These are phyloP conservation scores for Umbilicus rupestris DNA, from an alignment of 164 flowering plant species.

Conservation along the genomic window DNA sequence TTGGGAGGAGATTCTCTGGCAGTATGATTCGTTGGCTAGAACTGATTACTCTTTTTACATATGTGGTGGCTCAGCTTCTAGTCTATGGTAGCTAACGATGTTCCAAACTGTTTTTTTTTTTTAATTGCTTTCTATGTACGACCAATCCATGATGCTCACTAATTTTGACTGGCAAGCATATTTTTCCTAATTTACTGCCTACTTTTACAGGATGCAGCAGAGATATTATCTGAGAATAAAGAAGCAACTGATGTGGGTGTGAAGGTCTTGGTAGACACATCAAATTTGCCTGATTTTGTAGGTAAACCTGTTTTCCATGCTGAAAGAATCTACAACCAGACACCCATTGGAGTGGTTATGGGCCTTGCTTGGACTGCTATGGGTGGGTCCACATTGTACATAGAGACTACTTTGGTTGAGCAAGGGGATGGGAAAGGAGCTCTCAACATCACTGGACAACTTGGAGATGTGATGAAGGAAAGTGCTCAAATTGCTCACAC, in stretches of 20 bases:
- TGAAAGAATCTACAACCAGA: slow-evolving; percentile 72
- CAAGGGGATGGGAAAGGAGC: slow-evolving; percentile 88
- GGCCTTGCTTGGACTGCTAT: slow-evolving; percentile 99
- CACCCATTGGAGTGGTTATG: slow-evolving; percentile 93
- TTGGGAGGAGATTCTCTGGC: no score
- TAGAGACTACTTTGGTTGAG: slow-evolving; percentile 75
- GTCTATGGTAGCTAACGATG: no score
- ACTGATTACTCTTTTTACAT: no score
- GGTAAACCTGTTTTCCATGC: slow-evolving; percentile 98
- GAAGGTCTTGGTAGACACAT: slow-evolving; percentile 47
- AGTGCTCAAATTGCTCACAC: slow-evolving; percentile 94
- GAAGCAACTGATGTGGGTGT: slow-evolving; percentile 28
- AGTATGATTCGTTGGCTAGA: no score
- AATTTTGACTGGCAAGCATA: background rate
- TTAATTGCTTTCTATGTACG: no score
- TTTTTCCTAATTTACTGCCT: background rate
- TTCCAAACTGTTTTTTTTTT: no score
- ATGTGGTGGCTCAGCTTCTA: no score
- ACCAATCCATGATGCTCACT: no score
- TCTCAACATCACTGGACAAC: slow-evolving; percentile 81
- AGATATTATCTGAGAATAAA: slow-evolving; percentile 23
- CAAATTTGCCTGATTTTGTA: slow-evolving; percentile 72
- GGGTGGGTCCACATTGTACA: slow-evolving; percentile 93
- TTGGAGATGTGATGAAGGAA: slow-evolving; percentile 99
- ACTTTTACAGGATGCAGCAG: slow-evolving; percentile 28